These are phyloP conservation scores for Penicillium sp. DNA, from an alignment of 2,329 filamentous ascomycete species.

Conservation along the genomic window DNA sequence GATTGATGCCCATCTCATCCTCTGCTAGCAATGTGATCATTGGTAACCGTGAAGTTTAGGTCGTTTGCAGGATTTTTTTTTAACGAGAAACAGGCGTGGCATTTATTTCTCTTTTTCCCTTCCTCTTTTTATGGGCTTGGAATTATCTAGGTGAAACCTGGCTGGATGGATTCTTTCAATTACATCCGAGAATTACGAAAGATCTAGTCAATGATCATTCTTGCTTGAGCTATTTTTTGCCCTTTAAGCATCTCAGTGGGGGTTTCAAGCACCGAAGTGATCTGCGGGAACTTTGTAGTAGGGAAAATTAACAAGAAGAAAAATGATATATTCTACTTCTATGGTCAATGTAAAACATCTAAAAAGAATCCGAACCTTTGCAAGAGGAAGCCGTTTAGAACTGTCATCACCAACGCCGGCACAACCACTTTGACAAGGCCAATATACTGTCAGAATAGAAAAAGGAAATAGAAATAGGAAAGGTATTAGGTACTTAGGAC, in stretches of 20 bases:
- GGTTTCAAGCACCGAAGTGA: no score
- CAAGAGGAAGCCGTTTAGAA: neutral
- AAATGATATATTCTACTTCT: slow-evolving; percentile 3
- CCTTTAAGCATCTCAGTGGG: neutral
- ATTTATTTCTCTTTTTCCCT: neutral
- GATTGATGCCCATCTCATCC: neutral
- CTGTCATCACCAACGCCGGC: neutral
- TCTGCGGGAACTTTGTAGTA: no score
- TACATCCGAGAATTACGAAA: neutral
- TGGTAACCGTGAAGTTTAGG: neutral
- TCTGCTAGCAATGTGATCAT: neutral
- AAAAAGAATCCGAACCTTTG: neutral
- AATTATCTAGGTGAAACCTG: neutral
- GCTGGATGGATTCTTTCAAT: neutral
- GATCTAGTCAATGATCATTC: neutral
- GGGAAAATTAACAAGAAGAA: neutral
- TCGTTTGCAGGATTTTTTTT: no score
- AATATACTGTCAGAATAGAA: neutral
- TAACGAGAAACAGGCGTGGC: neutral
- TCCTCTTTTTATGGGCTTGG: neutral
- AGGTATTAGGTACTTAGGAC: neutral
- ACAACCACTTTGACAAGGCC: neutral
- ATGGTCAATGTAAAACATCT: neutral
- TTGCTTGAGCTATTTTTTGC: neutral
- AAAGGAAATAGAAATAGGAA: neutral